Evolutionary conservation across 192 early-diverging fungal genomes (phyloP).

Genomic region (Fimicolochytrium jonesii): DNA sequence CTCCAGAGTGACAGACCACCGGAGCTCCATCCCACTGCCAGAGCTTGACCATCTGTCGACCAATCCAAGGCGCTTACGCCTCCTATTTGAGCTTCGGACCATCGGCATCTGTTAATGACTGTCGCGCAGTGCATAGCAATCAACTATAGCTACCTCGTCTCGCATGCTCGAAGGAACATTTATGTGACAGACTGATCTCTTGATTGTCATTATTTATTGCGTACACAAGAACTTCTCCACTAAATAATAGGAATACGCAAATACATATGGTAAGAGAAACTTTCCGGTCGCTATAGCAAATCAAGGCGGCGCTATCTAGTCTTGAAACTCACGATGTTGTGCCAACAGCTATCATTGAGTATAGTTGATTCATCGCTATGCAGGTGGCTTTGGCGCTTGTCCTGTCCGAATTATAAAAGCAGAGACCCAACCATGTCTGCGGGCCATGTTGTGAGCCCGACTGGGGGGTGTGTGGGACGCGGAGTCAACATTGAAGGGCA

Average conservation of each 20-base stretch:
- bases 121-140: too few species aligned
- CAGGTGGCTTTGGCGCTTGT: constrained; percentile 35
- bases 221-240: constrained; percentile 52
- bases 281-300: not conserved
- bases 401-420: constrained; percentile 25
- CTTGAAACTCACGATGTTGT: too few species aligned
- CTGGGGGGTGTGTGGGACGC: too few species aligned
- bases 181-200: constrained; percentile 49
- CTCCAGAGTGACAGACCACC: constrained; percentile 76
- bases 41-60: constrained; percentile 67
- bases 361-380: constrained; percentile 65
- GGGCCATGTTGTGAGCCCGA: not conserved
- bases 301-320: too few species aligned
- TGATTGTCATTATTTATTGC: constrained; percentile 43
- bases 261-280: not conserved
- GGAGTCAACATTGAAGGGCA: not conserved
- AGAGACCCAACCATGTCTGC: constrained; percentile 27
- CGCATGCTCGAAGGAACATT: not conserved
- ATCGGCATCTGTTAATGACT: too few species aligned
- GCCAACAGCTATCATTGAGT: constrained; percentile 69
- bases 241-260: too few species aligned
- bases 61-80: constrained; percentile 56
- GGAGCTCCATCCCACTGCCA: constrained; percentile 63
- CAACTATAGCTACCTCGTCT: constrained; percentile 5
- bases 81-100: too few species aligned